phyloP scores from a whole-genome alignment of 2,329 filamentous ascomycete species.

The Kalmusia sp. region DNA sequence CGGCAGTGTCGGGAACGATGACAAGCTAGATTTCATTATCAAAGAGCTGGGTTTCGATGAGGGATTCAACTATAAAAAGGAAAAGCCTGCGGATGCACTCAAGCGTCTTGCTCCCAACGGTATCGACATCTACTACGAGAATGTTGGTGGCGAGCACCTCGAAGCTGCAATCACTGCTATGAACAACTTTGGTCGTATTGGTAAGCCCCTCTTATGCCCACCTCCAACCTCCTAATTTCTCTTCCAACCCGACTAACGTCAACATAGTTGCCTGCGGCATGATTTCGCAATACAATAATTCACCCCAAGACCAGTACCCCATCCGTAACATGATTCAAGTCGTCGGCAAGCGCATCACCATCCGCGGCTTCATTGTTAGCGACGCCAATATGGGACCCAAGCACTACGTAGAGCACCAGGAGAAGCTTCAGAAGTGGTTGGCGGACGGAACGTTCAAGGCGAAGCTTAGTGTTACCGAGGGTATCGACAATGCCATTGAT shows the following conservation, averaged over 20 bases:
- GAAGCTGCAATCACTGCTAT: constrained; percentile 70
- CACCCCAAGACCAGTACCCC: constrained; percentile 64
- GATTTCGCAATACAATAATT: constrained; percentile 79
- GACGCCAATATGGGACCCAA: constrained; percentile 70
- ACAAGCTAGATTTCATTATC: constrained; percentile 78
- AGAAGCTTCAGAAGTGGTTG: constrained; percentile 79
- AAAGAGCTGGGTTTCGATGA: constrained; percentile 74
- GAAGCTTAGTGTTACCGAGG: constrained; percentile 71
- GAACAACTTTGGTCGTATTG: constrained; percentile 71
- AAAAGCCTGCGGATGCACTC: constrained; percentile 72
- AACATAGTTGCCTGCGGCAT: constrained; percentile 60
- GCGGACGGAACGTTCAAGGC: constrained; percentile 77
- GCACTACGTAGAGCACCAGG: constrained; percentile 74
- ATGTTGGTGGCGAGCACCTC: constrained; percentile 77
- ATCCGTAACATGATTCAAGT: constrained; percentile 71
- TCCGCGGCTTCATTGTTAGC: constrained; percentile 78
- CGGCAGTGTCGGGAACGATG: constrained; percentile 79
- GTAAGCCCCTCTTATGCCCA: constrained; percentile 52
- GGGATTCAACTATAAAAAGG: constrained; percentile 90
- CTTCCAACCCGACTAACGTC: constrained; percentile 3
- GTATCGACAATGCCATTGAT: constrained; percentile 78
- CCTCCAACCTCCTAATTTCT: no score
- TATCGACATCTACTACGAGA: constrained; percentile 85
- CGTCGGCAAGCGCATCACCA: constrained; percentile 71
- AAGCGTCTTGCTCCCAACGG: constrained; percentile 75